Base-by-base conservation (phyloP, 2,329 filamentous ascomycete genomes). In the Phyllosticta citrichinensis region DNA sequence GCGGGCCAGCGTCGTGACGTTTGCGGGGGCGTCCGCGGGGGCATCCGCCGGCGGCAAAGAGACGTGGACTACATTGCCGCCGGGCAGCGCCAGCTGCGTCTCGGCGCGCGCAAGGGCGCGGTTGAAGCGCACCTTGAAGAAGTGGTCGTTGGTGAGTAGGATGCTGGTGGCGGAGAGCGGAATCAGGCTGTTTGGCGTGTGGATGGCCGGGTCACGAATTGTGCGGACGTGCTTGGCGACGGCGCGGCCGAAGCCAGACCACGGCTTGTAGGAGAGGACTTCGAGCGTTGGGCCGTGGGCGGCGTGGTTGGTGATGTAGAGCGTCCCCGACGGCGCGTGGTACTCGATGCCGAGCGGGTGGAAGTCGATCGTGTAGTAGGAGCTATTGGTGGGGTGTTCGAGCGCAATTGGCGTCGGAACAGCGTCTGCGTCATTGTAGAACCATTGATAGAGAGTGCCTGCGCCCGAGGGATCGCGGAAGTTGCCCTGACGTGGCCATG, bases 141-240 rank as follows among this genome's bases (percentile, higher is more conserved):
- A 70, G 64, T 78, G 76, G 65, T 79, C 76, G 60, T 78, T 78
- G 17, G 75, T 77, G 14, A 77, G 65, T 57, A 73, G 69, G 1
- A 77, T 58, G 33, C 63, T 64, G 35, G 55, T 40, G 5, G 64
- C 55, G 8, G 68, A 69, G 12, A 77, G 61, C 1, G 69, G 66
- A 12, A 70, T 64, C n/a, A 78, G 68, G 2, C 71, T 69, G 63
- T 78, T 79, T 2, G 77, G 76, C 0, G 71, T 64, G 33, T 71
- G 66, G 11, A 75, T 57, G 2, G 71, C 61, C 0, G 67, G 64
- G 54, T 77, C 70, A 6, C 63, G 64, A 51, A 76, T 62, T 1
- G 70, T 73, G 3, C 63, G 56, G 1, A 71, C 60, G 52, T 73
- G 68, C 0, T 64, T 71, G 2, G 72, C 70, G 5, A 67, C 65